Percentiles rank a stretch among this genome's conserved stretches.
phyloP scores from a whole-genome alignment of 1,284 basidiomycete species.

The Moesziomyces parantarcticus region DNA sequence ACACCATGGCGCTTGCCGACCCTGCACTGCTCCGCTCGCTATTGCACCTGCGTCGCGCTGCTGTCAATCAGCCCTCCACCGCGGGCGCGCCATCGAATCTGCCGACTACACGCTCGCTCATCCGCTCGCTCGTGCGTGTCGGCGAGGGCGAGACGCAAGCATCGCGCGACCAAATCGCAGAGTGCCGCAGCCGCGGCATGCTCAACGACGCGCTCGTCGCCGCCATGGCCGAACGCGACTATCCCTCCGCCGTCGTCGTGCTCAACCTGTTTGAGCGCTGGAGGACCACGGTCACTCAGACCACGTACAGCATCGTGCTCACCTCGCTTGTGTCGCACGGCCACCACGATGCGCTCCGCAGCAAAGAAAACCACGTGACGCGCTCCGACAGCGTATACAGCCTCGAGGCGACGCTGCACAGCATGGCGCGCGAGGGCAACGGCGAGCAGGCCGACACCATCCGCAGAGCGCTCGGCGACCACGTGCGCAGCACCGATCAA shows the following conservation, averaged over 20 bases:
- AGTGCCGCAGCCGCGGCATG: constrained; percentile 18
- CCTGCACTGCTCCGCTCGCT: constrained; percentile 15
- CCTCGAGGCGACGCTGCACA: constrained; percentile 18
- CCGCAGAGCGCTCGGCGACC: background rate
- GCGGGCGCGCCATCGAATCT: background rate
- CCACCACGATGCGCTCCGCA: constrained; percentile 10
- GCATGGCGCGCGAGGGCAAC: constrained; percentile 15
- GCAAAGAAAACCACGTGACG: constrained; percentile 1
- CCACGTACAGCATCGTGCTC: constrained; percentile 25
- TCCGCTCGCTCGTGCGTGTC: constrained; percentile 17
- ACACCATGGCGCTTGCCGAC: constrained; percentile 1
- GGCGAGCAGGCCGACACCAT: constrained; percentile 7
- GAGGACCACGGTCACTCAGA: constrained; percentile 20
- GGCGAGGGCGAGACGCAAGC: constrained; percentile 15
- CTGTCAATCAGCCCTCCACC: background rate
- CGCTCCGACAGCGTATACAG: constrained; percentile 15
- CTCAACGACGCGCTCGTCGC: constrained; percentile 39
- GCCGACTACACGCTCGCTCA: constrained; percentile 21
- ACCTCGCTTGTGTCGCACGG: constrained; percentile 19
- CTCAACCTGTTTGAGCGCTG: constrained; percentile 42
- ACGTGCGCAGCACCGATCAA: background rate
- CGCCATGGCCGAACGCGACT: constrained; percentile 30
- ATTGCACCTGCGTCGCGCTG: constrained; percentile 13
- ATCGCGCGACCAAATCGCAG: constrained; percentile 3
- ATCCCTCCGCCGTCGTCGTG: constrained; percentile 25